Percentiles rank a stretch among this genome's conserved stretches.
These are phyloP conservation scores for Apiotrichum montevideense DNA, from an alignment of 1,284 basidiomycete genomes.

Conservation along the genomic window DNA sequence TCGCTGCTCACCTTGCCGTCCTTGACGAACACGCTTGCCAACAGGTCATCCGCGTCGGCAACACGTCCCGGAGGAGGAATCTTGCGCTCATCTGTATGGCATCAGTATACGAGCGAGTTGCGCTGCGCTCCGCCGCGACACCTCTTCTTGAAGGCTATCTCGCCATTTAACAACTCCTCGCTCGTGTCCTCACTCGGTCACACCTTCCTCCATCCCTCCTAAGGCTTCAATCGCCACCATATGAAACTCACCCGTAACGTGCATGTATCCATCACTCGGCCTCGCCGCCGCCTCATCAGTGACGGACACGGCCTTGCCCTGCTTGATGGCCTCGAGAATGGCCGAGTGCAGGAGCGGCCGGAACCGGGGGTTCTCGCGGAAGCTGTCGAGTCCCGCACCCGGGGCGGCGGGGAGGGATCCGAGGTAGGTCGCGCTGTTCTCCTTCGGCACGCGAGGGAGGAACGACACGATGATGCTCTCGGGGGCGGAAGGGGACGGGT, in stretches of 20 bases:
- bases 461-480: conserved; percentile 27
- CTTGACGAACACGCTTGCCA: conserved; percentile 43
- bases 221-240: background rate
- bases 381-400: conserved; percentile 30
- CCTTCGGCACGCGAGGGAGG: conserved; percentile 25
- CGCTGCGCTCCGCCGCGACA: too few relatives aligned
- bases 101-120: background rate
- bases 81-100: conserved; percentile 36
- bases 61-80: conserved; percentile 44
- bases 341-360: conserved; percentile 25
- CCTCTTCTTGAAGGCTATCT: too few relatives aligned
- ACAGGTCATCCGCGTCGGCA: conserved; percentile 46
- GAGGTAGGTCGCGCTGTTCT: conserved; percentile 16
- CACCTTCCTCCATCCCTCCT: too few relatives aligned
- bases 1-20: conserved; percentile 34
- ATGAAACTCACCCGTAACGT: conserved; percentile 37
- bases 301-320: conserved; percentile 22
- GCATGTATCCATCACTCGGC: conserved; percentile 44
- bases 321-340: conserved; percentile 22
- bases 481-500: background rate
- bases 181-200: too few relatives aligned
- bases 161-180: too few relatives aligned
- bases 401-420: conserved; percentile 33
- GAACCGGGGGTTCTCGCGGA: conserved; percentile 34
- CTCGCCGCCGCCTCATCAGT: conserved; percentile 38